Evolutionary conservation across 345 rosid species (phyloP).

Genomic region (Corymbia maculata): DNA sequence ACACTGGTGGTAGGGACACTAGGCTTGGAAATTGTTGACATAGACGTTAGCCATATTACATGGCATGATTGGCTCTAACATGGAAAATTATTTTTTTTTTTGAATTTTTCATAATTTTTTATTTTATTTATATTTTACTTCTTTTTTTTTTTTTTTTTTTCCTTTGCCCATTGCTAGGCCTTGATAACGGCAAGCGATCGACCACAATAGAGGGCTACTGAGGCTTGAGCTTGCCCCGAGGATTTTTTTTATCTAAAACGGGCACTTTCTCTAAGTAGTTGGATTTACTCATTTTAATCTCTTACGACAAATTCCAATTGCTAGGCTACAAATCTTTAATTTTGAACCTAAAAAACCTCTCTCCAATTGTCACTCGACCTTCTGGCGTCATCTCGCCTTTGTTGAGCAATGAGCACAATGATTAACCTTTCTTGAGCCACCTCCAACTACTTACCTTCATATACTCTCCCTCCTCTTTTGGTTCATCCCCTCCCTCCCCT

Average conservation of each 20-base stretch:
- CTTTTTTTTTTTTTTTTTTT: too few relatives aligned
- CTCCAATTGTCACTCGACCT: neutral
- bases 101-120: too few relatives aligned
- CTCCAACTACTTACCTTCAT: neutral
- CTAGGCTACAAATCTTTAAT: neutral
- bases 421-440: neutral
- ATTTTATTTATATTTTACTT: neutral
- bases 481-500: neutral
- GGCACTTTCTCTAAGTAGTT: neutral
- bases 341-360: neutral
- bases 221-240: neutral
- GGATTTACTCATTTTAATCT: too few relatives aligned
- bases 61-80: neutral
- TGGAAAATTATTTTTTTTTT: too few relatives aligned
- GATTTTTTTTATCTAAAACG: neutral
- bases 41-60: fast-evolving
- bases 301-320: too few relatives aligned
- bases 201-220: neutral
- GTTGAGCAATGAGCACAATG: neutral
- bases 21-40: neutral
- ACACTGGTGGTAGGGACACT: fast-evolving
- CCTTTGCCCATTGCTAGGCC: fast-evolving
- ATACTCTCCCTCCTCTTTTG: too few relatives aligned
- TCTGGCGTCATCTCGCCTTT: neutral
- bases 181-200: neutral